phyloP scores from a whole-genome alignment of 805 yeast species.

The Ogataea henricii region DNA sequence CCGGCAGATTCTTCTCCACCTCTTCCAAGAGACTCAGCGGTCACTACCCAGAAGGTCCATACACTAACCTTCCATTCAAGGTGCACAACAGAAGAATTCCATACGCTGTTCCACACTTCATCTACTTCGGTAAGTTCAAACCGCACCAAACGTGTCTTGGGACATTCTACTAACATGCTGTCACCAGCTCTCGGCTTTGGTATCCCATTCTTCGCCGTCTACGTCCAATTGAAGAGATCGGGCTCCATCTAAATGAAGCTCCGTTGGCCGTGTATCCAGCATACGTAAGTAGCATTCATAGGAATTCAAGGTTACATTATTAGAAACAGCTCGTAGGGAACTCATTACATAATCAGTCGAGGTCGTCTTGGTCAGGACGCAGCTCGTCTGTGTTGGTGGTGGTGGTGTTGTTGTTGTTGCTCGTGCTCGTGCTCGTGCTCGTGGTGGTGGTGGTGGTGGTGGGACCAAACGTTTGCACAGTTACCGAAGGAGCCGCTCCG shows the following conservation, averaged over 20 bases:
- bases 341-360: conserved; percentile 5
- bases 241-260: conserved; percentile 49
- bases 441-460: conserved; percentile 1
- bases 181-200: conserved; percentile 54
- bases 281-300: conserved; percentile 5
- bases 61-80: conserved; percentile 91
- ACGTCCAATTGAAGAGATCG: conserved; percentile 85
- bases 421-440: no score
- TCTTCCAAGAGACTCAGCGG: conserved; percentile 45
- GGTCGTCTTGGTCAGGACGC: conserved; percentile 8
- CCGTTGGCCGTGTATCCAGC: conserved; percentile 3
- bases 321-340: conserved; percentile 1
- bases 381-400: neutral
- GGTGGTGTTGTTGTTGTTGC: neutral
- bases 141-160: neutral
- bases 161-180: conserved; percentile 9
- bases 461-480: conserved; percentile 5
- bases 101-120: conserved; percentile 77
- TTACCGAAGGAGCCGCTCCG: conserved; percentile 8
- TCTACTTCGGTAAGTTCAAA: conserved; percentile 59
- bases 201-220: conserved; percentile 76
- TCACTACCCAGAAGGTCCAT: conserved; percentile 75
- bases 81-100: conserved; percentile 94
- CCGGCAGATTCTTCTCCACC: conserved; percentile 55
- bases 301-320: conserved; percentile 5